Base-by-base conservation (phyloP, 164 flowering plant genomes). In the Stephania yunnanensis region DNA sequence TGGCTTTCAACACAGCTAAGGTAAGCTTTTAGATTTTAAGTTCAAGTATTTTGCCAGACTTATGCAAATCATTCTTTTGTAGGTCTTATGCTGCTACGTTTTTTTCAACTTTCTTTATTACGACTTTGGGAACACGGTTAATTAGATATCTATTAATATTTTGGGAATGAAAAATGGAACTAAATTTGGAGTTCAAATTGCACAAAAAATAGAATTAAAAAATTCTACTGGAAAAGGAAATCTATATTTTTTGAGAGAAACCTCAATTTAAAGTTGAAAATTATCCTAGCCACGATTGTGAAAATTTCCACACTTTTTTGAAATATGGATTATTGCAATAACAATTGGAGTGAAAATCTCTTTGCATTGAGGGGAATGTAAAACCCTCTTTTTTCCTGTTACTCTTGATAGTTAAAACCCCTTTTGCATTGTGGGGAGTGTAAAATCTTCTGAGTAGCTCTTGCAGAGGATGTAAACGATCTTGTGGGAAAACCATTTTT, bases 1-100 rank as follows among this genome's bases (percentile, higher is more conserved):
- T 80, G 19, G 98, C 88, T 50, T 92, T 86, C 85, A 92, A 88
- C 85, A 91, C 95, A 74, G 98, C 98, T 36, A 87, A 91, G 97
- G 98, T 94, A 20, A 74, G 65, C 22, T 58, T 15, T 19, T 58
- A 19, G 22, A 7, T 58, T 19, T 58, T 13, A 17, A 58, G n/a
- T 19, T 6, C n/a, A 17, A 31, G 22, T 7, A 72, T 7, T 29
- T 20, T 31, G 22, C 55, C 13, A 53, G 3, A 15, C 8, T 31
- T 72, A 30, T 44, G 10, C n/a, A 17, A 13, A 17, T 31, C 12
- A 1, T 31, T n/a, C 17, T 45, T 8, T 17, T 36, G 0, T 71
- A 7, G 15, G 45, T 9, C 53, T 48, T 12, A 48, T 48, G 53
- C 53, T 48, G 53, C 53, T 8, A 48, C 10, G 1, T 48, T 48